A percentile compares a stretch with the other conserved stretches of the same genome.
phyloP scores from a whole-genome alignment of 2,329 filamentous ascomycete genomes.

The Cephalotrichum gorgonifer region DNA sequence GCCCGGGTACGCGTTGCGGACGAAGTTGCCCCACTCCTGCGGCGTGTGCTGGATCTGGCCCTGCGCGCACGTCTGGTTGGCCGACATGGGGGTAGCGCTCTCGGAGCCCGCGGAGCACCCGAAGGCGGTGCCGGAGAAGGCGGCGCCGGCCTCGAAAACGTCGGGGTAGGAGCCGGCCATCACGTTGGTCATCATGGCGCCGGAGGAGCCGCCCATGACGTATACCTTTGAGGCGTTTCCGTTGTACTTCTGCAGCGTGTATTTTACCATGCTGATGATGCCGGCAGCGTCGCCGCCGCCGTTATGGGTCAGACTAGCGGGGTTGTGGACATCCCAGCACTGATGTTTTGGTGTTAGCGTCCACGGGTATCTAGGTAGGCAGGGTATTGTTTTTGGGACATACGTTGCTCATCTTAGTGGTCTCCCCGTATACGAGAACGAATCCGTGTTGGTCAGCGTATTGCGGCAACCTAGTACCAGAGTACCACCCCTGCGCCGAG shows the following conservation, averaged over 20 bases:
- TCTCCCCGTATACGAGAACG: constrained; percentile 43
- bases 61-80: constrained; percentile 10
- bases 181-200: constrained; percentile 43
- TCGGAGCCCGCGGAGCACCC: constrained; percentile 30
- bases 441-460: constrained; percentile 28
- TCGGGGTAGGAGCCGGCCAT: constrained; percentile 44
- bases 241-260: constrained; percentile 37
- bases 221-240: constrained; percentile 41
- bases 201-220: constrained; percentile 37
- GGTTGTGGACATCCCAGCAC: constrained; percentile 50
- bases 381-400: too few relatives aligned
- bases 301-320: constrained; percentile 38
- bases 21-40: constrained; percentile 27
- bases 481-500: constrained; percentile 35
- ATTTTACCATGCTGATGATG: constrained; percentile 49
- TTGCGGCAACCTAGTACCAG: constrained; percentile 33
- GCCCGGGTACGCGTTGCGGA: constrained; percentile 36
- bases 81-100: constrained; percentile 39
- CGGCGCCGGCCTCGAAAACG: constrained; percentile 39
- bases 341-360: too few relatives aligned
- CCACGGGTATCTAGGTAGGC: too few relatives aligned
- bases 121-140: constrained; percentile 35
- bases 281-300: constrained; percentile 45
- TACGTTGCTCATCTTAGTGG: constrained; percentile 32
- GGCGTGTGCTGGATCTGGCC: constrained; percentile 16